These are phyloP conservation scores for Calonectria henricotiae DNA, from an alignment of 2,329 filamentous ascomycete species.

Conservation along the genomic window DNA sequence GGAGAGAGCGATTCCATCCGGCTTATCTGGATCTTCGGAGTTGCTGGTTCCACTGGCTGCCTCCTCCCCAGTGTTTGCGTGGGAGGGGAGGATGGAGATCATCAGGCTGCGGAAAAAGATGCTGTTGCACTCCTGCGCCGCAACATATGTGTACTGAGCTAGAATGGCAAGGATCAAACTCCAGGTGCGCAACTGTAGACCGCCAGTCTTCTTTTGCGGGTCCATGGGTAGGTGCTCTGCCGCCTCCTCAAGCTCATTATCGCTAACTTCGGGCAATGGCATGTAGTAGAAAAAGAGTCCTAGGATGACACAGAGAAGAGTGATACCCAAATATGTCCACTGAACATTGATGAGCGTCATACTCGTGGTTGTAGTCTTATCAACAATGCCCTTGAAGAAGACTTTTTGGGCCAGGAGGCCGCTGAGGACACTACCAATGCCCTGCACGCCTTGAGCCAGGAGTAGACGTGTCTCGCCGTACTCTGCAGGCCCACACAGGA, in stretches of 20 bases:
- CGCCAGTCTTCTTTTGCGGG: constrained; percentile 66
- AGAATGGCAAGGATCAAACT: constrained; percentile 80
- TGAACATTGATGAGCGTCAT: constrained; percentile 81
- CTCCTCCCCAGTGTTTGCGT: constrained; percentile 43
- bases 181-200: constrained; percentile 70
- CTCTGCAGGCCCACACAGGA: constrained; percentile 80
- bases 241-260: constrained; percentile 69
- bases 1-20: constrained; percentile 67
- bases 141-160: constrained; percentile 86
- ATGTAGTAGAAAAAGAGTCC: constrained; percentile 80
- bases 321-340: constrained; percentile 89
- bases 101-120: constrained; percentile 74
- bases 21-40: constrained; percentile 56
- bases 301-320: constrained; percentile 80
- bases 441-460: constrained; percentile 83
- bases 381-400: constrained; percentile 77
- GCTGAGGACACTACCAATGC: constrained; percentile 81
- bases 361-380: constrained; percentile 49
- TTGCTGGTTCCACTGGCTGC: constrained; percentile 47
- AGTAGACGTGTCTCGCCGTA: constrained; percentile 84
- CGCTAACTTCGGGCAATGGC: constrained; percentile 75
- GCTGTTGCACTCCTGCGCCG: constrained; percentile 78
- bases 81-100: constrained; percentile 58
- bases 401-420: constrained; percentile 81
- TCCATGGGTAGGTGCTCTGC: constrained; percentile 67